Percentiles rank a stretch among this genome's conserved stretches.
Evolutionary conservation across 225 moss, liverwort and hornwort species (phyloP).

Genomic region (Sphagnum contortum): DNA sequence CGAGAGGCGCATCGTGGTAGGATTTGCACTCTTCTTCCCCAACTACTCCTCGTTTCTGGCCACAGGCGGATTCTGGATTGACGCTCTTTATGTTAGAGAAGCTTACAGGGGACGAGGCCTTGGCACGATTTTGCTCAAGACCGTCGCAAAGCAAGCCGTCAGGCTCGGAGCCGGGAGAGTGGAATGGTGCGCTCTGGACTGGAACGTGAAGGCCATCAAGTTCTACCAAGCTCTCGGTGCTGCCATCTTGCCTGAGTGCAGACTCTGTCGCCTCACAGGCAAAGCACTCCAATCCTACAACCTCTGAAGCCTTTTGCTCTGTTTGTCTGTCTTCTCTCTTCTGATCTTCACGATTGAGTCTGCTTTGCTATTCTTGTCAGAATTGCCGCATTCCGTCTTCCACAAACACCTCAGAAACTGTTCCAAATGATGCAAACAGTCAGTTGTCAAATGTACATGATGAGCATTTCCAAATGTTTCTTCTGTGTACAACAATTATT

Average conservation of each 20-base stretch:
- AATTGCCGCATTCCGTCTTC: too few relatives aligned
- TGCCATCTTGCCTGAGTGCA: slow-evolving; percentile 46
- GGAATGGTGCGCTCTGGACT: slow-evolving; percentile 67
- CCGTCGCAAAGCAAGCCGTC: slow-evolving; percentile 37
- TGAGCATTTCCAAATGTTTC: too few relatives aligned
- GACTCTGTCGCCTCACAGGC: slow-evolving; percentile 54
- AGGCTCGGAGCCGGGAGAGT: slow-evolving; percentile 38
- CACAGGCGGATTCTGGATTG: slow-evolving; percentile 36
- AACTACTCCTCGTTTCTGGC: slow-evolving; percentile 51
- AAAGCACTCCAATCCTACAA: slow-evolving; percentile 15
- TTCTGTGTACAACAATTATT: too few relatives aligned
- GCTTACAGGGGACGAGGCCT: slow-evolving; percentile 40
- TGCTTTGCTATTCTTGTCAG: too few relatives aligned
- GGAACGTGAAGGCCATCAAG: slow-evolving; percentile 64
- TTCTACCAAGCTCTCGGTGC: slow-evolving; percentile 55
- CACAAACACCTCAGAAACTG: too few relatives aligned
- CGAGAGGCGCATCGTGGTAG: slow-evolving; percentile 11
- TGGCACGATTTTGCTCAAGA: slow-evolving; percentile 43
- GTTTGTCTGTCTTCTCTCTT: too few relatives aligned
- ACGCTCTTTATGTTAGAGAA: slow-evolving; percentile 51
- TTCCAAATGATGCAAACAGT: too few relatives aligned
- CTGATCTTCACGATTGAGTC: too few relatives aligned
- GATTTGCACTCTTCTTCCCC: slow-evolving; percentile 56
- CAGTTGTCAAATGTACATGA: too few relatives aligned
- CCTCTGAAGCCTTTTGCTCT: too few relatives aligned